Percentiles rank a stretch among this genome's conserved stretches.
Conservation (phyloP, 192 early-diverging fungal genomes). For the Neocallimastix lanati region DNA sequence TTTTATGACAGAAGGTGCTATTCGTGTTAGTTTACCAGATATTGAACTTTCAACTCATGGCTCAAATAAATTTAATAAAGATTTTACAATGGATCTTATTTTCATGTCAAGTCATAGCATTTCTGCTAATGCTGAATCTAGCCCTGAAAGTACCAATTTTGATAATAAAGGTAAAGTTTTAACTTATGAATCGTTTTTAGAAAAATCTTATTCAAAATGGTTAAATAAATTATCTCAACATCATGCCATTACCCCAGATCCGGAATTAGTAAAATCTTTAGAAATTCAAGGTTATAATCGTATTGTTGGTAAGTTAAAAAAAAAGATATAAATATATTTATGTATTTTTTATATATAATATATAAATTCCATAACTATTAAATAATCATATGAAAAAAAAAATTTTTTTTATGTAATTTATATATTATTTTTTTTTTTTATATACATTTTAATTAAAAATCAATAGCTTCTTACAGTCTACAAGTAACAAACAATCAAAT, state of each 20-base stretch:
- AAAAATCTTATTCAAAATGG: constrained; percentile 14
- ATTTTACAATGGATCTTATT: constrained; percentile 25
- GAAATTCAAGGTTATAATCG: constrained; percentile 14
- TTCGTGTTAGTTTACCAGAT: constrained; percentile 26
- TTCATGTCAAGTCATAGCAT: constrained; percentile 6
- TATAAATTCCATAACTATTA: no score
- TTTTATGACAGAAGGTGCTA: constrained; percentile 32
- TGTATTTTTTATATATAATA: no score
- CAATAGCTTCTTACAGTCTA: constrained; percentile 12
- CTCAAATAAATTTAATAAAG: constrained; percentile 13
- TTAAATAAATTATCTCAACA: constrained; percentile 15
- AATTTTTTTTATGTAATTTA: no score
- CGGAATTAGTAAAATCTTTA: constrained; percentile 11
- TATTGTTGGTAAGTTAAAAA: constrained; percentile 10
- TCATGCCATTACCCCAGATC: constrained; percentile 18
- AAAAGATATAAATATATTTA: no score
- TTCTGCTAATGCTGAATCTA: neutral
- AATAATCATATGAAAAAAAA: no score
- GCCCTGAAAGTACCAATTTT: neutral
- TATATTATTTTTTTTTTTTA: no score
- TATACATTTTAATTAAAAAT: no score
- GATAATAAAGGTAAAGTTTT: constrained; percentile 1
- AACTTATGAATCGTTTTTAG: constrained; percentile 11
- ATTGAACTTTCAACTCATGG: constrained; percentile 21
- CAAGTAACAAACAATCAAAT: constrained; percentile 25